phyloP scores from a whole-genome alignment of 805 yeast species.

The Aciculoconidium aculeatum region DNA sequence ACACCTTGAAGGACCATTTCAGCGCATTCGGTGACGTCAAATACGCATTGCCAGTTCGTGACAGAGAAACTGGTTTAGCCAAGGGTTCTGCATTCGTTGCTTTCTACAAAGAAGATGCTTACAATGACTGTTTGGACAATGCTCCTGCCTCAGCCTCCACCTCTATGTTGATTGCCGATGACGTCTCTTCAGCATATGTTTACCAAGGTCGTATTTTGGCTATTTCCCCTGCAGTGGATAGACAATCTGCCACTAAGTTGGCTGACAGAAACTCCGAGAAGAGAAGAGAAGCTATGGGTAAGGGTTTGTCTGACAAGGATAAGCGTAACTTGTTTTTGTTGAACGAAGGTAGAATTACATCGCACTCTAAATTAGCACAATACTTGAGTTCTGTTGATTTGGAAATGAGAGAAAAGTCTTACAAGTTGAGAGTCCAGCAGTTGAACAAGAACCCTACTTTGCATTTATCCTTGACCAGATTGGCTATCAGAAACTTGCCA shows the following conservation, averaged over 20 bases:
- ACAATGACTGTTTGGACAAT: constrained; percentile 59
- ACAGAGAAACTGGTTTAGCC: constrained; percentile 77
- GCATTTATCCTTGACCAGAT: constrained; percentile 89
- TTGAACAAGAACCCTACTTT: constrained; percentile 84
- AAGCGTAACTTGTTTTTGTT: constrained; percentile 78
- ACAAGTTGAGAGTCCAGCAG: constrained; percentile 80
- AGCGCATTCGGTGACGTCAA: constrained; percentile 77
- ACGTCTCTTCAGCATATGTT: constrained; percentile 82
- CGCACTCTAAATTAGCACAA: constrained; percentile 72
- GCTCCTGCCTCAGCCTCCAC: constrained; percentile 68
- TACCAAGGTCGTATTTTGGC: constrained; percentile 89
- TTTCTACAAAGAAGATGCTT: constrained; percentile 57
- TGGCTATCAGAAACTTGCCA: constrained; percentile 92
- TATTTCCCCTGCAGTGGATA: constrained; percentile 77
- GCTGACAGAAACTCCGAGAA: constrained; percentile 68
- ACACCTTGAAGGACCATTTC: constrained; percentile 73
- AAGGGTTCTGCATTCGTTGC: constrained; percentile 96
- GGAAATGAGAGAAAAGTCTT: constrained; percentile 85
- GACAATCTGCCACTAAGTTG: constrained; percentile 71
- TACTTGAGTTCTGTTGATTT: constrained; percentile 64
- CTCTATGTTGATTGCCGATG: constrained; percentile 82
- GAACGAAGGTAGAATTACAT: constrained; percentile 89
- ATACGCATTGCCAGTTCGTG: constrained; percentile 91
- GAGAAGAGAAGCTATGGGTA: constrained; percentile 74
- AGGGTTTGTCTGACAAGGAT: constrained; percentile 73